A percentile compares a stretch with the other conserved stretches of the same genome.
These are phyloP conservation scores for Agapanthus africanus DNA, from an alignment of 106 monocot species.

Conservation along the genomic window DNA sequence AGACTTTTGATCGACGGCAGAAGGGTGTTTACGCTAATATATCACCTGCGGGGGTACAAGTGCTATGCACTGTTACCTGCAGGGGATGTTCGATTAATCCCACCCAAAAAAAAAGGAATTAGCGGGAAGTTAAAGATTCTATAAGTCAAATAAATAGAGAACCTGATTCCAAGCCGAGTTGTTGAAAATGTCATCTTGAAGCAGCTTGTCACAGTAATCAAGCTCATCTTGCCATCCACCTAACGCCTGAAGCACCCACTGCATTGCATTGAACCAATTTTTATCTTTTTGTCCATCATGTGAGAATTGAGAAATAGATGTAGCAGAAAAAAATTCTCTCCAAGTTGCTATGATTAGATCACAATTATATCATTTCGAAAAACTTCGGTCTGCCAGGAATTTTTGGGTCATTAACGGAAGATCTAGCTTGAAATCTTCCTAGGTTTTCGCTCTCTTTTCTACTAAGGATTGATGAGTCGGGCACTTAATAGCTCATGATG, in stretches of 20 bases:
- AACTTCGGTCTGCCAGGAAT: neutral
- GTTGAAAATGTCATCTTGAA: slow-evolving; percentile 82
- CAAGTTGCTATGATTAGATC: neutral
- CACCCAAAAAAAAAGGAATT: no score
- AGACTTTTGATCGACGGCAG: no score
- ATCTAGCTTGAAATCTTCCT: neutral
- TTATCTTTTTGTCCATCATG: neutral
- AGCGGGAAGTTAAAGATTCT: no score
- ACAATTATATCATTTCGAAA: neutral
- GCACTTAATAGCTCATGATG: neutral
- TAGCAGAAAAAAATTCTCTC: neutral
- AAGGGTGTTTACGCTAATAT: no score
- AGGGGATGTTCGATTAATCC: no score
- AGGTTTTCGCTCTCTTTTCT: neutral
- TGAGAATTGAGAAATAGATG: neutral
- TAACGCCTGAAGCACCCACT: slow-evolving; percentile 93
- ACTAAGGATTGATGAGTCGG: neutral
- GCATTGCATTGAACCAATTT: slow-evolving; percentile 18
- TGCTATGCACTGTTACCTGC: no score
- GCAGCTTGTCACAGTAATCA: slow-evolving; percentile 56
- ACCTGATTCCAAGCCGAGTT: slow-evolving; percentile 99
- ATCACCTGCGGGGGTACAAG: no score
- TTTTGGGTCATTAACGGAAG: neutral
- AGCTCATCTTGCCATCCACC: slow-evolving; percentile 96
- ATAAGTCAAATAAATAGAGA: no score